A percentile compares a stretch with the other conserved stretches of the same genome.
These are phyloP conservation scores for Chlamydomonas reinhardtii DNA, from an alignment of 163 green algal species.

Conservation along the genomic window DNA sequence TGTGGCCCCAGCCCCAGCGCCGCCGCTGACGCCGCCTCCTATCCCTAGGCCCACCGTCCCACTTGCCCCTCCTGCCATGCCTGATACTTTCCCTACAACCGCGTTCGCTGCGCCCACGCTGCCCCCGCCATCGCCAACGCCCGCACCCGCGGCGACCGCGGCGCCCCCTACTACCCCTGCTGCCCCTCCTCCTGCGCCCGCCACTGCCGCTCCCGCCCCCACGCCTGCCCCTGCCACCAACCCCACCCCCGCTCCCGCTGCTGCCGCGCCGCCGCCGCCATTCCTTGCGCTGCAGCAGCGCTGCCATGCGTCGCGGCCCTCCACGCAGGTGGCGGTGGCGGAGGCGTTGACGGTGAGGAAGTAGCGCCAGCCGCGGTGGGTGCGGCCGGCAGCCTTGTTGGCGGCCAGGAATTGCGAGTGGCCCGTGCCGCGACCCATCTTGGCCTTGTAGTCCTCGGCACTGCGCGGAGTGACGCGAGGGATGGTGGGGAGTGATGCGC, in stretches of 20 bases:
- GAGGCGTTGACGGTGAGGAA: conserved; percentile 14
- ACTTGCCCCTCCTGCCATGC: too few relatives aligned
- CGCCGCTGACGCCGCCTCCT: too few relatives aligned
- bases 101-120: too few relatives aligned
- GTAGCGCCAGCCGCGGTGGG: conserved; percentile 38
- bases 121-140: too few relatives aligned
- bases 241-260: not conserved
- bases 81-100: too few relatives aligned
- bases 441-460: conserved; percentile 21
- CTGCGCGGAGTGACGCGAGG: conserved; percentile 2
- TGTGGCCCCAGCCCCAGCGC: too few relatives aligned
- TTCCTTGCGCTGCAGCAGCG: not conserved
- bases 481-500: not conserved
- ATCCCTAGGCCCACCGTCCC: too few relatives aligned
- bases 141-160: too few relatives aligned
- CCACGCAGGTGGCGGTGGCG: not conserved
- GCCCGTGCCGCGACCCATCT: conserved; percentile 34
- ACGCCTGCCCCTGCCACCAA: too few relatives aligned
- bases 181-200: too few relatives aligned
- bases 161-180: not conserved
- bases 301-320: conserved; percentile 5
- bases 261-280: too few relatives aligned
- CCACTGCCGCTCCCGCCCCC: too few relatives aligned
- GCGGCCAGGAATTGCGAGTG: conserved; percentile 33
- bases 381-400: not conserved